phyloP scores from a whole-genome alignment of 176 grass and related monocot species.

The Phoenix dactylifera region DNA sequence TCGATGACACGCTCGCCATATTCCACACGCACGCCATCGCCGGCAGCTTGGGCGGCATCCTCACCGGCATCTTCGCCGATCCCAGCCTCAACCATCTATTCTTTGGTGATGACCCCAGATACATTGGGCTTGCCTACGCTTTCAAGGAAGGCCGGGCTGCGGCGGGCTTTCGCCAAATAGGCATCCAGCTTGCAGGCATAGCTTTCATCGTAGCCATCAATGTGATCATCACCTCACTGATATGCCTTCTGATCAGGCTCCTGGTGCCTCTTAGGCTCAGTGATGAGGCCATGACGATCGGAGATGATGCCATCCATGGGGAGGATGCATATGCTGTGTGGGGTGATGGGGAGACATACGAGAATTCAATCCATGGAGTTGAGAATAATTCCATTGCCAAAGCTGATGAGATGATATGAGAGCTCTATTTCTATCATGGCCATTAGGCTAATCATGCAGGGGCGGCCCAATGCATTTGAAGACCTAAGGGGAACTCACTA shows the following conservation, averaged over 20 bases:
- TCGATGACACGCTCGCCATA: slow-evolving; percentile 77
- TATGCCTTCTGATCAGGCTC: slow-evolving; percentile 39
- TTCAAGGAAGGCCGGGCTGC: slow-evolving; percentile 30
- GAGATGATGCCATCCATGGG: slow-evolving; percentile 67
- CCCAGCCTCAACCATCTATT: slow-evolving; percentile 48
- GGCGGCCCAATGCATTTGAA: no score
- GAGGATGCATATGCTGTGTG: slow-evolving; percentile 84
- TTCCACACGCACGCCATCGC: slow-evolving; percentile 77
- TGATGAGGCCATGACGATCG: slow-evolving; percentile 39
- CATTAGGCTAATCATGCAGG: no score
- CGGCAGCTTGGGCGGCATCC: slow-evolving; percentile 55
- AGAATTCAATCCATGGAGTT: slow-evolving; percentile 57
- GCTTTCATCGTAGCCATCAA: slow-evolving; percentile 48
- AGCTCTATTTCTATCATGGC: no score
- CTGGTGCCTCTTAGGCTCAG: slow-evolving; percentile 54
- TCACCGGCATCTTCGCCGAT: slow-evolving; percentile 49
- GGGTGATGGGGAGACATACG: slow-evolving; percentile 79
- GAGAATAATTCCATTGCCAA: slow-evolving; percentile 24
- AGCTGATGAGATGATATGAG: slow-evolving; percentile 28
- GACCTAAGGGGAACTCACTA: no score
- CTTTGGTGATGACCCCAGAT: slow-evolving; percentile 63
- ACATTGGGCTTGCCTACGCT: slow-evolving; percentile 57
- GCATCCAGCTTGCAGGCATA: slow-evolving; percentile 53
- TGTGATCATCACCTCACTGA: slow-evolving; percentile 27
- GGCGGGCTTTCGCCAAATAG: slow-evolving; percentile 55